Evolutionary conservation across 140 eudicot species (phyloP).

Genomic region (Artemisia princeps): DNA sequence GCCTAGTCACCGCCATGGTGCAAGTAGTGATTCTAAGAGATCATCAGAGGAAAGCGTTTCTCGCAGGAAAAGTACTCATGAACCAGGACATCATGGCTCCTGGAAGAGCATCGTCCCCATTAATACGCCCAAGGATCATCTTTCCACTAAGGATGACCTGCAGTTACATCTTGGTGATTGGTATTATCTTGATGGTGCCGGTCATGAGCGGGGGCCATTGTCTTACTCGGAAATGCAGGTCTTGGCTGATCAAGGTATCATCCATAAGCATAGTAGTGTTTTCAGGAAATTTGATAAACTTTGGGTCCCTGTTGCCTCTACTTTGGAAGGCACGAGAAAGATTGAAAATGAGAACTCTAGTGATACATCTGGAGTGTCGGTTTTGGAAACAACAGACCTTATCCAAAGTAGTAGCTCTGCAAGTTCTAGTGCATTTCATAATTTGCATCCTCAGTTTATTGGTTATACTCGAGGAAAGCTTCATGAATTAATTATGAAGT

Average conservation of each 20-base stretch:
- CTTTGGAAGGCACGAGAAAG: constrained; percentile 29
- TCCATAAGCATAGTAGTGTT: constrained; percentile 59
- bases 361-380: constrained; percentile 29
- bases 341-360: constrained; percentile 31
- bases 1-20: constrained; percentile 37
- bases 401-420: constrained; percentile 20
- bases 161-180: constrained; percentile 84
- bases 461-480: constrained; percentile 92
- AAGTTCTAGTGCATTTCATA: constrained; percentile 39
- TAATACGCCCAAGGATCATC: constrained; percentile 54
- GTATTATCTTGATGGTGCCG: constrained; percentile 89
- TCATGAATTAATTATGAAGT: constrained; percentile 89
- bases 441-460: constrained; percentile 82
- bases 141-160: constrained; percentile 54
- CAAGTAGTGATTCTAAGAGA: constrained; percentile 46
- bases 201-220: constrained; percentile 89
- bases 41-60: constrained; percentile 57
- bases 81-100: constrained; percentile 34
- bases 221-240: constrained; percentile 50
- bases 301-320: constrained; percentile 74
- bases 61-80: constrained; percentile 37
- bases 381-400: constrained; percentile 23
- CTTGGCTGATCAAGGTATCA: constrained; percentile 71
- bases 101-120: constrained; percentile 36
- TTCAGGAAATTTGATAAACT: constrained; percentile 69